Percentiles rank a stretch among this genome's conserved stretches.
phyloP scores from a whole-genome alignment of 2,329 filamentous ascomycete genomes.

The Diplodia scrobiculata region DNA sequence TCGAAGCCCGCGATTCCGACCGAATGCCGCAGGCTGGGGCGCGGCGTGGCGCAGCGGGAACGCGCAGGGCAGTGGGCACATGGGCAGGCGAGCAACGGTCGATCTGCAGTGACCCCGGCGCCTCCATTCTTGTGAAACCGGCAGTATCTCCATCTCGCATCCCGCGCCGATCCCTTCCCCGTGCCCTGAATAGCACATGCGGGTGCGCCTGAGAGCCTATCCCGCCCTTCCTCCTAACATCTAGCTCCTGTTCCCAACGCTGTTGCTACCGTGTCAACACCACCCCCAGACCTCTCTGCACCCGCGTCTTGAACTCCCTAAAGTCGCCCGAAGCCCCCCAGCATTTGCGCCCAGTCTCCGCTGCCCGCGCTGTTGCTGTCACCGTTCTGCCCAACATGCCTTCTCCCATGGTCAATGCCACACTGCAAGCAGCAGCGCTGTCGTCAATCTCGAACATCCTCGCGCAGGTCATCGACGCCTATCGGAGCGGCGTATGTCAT shows the following conservation, averaged over 20 bases:
- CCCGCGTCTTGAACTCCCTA: neutral
- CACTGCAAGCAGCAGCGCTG: conserved; percentile 38
- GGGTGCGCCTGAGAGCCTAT: conserved; percentile 19
- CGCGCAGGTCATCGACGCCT: conserved; percentile 44
- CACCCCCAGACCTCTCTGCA: neutral
- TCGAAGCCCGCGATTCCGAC: conserved; percentile 2
- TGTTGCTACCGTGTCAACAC: conserved; percentile 25
- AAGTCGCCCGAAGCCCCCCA: neutral
- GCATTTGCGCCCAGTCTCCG: conserved; percentile 16
- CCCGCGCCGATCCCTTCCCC: conserved; percentile 24
- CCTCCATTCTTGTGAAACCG: conserved; percentile 21
- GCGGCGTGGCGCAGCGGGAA: neutral
- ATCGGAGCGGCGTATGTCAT: conserved; percentile 35
- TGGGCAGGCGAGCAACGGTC: neutral
- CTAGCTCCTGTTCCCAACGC: neutral
- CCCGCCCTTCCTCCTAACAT: conserved; percentile 18
- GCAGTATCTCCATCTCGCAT: conserved; percentile 18
- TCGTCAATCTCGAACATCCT: conserved; percentile 45
- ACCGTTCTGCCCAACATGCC: conserved; percentile 39
- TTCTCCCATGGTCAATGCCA: conserved; percentile 33
- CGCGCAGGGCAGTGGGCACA: neutral
- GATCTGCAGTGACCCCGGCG: conserved; percentile 14
- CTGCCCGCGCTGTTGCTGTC: conserved; percentile 31
- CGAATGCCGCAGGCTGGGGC: conserved; percentile 4
- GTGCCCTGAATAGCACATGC: conserved; percentile 13